phyloP scores from a whole-genome alignment of 805 yeast genomes.

The Saturnispora hagleri region DNA sequence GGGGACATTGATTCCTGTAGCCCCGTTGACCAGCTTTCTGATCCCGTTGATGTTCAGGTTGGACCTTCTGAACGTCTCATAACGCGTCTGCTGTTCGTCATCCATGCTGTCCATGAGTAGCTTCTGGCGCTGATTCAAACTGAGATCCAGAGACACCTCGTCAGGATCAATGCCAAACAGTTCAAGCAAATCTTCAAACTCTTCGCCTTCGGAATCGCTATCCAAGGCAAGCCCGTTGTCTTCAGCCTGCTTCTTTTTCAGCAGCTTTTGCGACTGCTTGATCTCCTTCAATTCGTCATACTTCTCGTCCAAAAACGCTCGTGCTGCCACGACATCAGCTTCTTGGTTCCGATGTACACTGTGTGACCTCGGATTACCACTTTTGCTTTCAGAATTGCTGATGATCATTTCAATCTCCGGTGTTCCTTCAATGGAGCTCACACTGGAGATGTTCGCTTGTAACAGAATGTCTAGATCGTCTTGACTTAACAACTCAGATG shows the following conservation, averaged over 20 bases:
- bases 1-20: constrained; percentile 71
- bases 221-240: constrained; percentile 23
- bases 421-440: constrained; percentile 8
- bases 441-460: not conserved
- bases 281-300: constrained; percentile 17
- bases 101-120: constrained; percentile 65
- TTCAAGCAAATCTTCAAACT: constrained; percentile 25
- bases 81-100: constrained; percentile 76
- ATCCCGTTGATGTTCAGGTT: constrained; percentile 65
- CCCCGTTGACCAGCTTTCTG: constrained; percentile 69
- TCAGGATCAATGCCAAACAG: constrained; percentile 26
- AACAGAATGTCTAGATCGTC: constrained; percentile 1
- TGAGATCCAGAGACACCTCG: constrained; percentile 27
- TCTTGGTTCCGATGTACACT: constrained; percentile 9
- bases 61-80: constrained; percentile 79
- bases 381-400: not conserved
- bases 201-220: constrained; percentile 19
- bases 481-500: not conserved
- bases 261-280: constrained; percentile 17
- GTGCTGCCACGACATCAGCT: constrained; percentile 20
- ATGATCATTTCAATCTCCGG: constrained; percentile 9
- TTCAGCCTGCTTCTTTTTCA: constrained; percentile 21
- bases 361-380: not conserved
- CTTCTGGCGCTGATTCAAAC: constrained; percentile 49
- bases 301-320: constrained; percentile 19